Evolutionary conservation across 495 filamentous ascomycete genomes (phyloP), one percentile per base, ranked within the genome.

Genomic region (Annulohypoxylon bovei): DNA sequence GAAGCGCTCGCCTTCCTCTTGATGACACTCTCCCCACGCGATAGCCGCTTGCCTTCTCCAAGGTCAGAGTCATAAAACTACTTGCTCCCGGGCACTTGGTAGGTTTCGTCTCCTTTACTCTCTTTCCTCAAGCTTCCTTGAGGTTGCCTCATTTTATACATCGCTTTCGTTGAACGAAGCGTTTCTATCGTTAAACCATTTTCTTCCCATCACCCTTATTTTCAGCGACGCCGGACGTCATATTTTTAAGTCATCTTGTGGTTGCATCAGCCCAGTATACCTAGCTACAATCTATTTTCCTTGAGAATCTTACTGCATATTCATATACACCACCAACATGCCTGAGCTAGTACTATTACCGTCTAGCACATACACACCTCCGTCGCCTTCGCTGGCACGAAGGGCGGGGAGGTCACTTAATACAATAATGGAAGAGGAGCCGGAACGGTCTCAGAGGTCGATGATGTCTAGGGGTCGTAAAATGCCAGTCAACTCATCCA

Each of bases 401-500:
- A 83, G 81, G 85, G 88, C 84, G 81, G 87, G 85, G 76, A 83
- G 85, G 78, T 78, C 81, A 68, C 90, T 94, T 92, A 93, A 94
- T 92, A 91, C 91, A 67, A 93, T 94, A 89, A 90, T 91, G 75
- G 92, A 94, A 81, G 90, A 94, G 75, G 85, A 83, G 63, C 70
- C 70, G 53, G 78, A 79, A 32, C 77, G 78, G 35, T 71, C 57
- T 27, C 74, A 58, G 70, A 77, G 44, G 62, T 68, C 44, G 46
- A 42, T 63, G 59, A 66, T 55, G 53, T 72, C 25, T 47, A 63
- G 56, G 46, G 74, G 78, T 64, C 69, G 76, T 44, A 78, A 63
- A 70, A 72, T 76, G 33, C 75, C 71, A 68, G 78, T 66, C 74
- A 79, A 61, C 80, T 81, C 71, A 77, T 86, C 83, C 66, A 79